Percentiles rank a stretch among this genome's conserved stretches.
phyloP scores from a whole-genome alignment of 192 early-diverging fungal species.

The Coemansia sp. region DNA sequence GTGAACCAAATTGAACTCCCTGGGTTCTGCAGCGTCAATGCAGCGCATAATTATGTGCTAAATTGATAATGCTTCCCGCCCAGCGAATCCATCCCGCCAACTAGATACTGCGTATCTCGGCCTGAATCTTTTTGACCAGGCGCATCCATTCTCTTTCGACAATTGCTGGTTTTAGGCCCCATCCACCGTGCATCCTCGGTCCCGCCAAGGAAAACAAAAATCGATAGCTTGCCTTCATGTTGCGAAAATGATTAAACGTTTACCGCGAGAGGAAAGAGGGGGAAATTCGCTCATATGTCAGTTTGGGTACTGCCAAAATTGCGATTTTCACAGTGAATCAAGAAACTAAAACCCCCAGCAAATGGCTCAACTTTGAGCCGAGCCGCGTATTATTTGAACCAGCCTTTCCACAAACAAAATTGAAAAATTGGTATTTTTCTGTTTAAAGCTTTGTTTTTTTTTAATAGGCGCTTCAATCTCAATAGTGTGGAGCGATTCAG shows the following conservation, averaged over 20 bases:
- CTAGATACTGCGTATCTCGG: not conserved
- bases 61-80: not conserved
- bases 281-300: not conserved
- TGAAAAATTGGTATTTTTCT: no score
- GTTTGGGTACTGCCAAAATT: no score
- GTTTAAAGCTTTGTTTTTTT: not conserved
- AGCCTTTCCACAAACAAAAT: no score
- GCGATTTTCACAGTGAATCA: no score
- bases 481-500: not conserved
- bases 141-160: not conserved
- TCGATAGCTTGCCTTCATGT: constrained; percentile 5
- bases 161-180: not conserved
- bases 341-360: no score
- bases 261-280: constrained; percentile 6
- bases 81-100: not conserved
- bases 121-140: not conserved
- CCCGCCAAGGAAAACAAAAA: not conserved
- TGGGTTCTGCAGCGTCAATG: no score
- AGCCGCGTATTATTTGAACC: no score
- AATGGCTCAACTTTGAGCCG: no score
- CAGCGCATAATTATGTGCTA: no score
- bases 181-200: not conserved
- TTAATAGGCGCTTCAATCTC: constrained; percentile 3
- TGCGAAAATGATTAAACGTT: not conserved
- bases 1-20: no score